phyloP scores from a whole-genome alignment of 2,329 filamentous ascomycete genomes.

The Fusarium aywerte region DNA sequence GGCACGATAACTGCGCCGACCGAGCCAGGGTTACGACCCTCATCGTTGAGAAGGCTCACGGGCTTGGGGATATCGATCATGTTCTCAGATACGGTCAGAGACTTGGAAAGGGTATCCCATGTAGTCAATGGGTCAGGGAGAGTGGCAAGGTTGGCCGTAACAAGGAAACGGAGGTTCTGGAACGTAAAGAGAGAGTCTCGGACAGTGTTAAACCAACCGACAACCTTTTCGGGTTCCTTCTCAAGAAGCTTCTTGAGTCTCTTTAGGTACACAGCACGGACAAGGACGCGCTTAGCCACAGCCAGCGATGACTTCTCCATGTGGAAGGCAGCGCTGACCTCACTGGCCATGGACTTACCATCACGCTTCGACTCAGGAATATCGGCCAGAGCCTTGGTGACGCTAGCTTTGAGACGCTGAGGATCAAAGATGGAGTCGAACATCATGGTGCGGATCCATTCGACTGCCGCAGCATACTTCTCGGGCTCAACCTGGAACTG shows the following conservation, averaged over 20 bases:
- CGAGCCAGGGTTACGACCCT: conserved; percentile 79
- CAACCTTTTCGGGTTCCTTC: conserved; percentile 77
- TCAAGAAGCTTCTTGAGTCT: conserved; percentile 83
- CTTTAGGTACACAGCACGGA: conserved; percentile 88
- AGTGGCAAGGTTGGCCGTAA: conserved; percentile 81
- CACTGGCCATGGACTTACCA: conserved; percentile 73
- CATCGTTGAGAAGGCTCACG: conserved; percentile 75
- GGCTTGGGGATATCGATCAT: conserved; percentile 78
- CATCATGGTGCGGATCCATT: conserved; percentile 87
- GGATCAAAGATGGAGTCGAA: conserved; percentile 91
- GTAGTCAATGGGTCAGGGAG: conserved; percentile 79
- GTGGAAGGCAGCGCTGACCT: conserved; percentile 81
- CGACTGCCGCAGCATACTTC: conserved; percentile 84
- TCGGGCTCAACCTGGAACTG: conserved; percentile 87
- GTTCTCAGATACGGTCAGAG: conserved; percentile 54
- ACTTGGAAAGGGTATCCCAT: conserved; percentile 70
- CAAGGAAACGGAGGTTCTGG: conserved; percentile 85
- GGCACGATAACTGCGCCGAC: conserved; percentile 82
- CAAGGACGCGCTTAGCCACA: conserved; percentile 82
- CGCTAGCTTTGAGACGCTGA: conserved; percentile 67
- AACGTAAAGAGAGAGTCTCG: conserved; percentile 81
- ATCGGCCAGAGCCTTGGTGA: conserved; percentile 88
- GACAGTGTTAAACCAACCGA: conserved; percentile 81
- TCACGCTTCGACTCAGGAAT: conserved; percentile 92
- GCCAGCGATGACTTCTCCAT: conserved; percentile 79